A percentile compares a stretch with the other conserved stretches of the same genome.
These are phyloP conservation scores for Amaranthus tricolor DNA, from an alignment of 179 eudicot genomes.

Conservation along the genomic window DNA sequence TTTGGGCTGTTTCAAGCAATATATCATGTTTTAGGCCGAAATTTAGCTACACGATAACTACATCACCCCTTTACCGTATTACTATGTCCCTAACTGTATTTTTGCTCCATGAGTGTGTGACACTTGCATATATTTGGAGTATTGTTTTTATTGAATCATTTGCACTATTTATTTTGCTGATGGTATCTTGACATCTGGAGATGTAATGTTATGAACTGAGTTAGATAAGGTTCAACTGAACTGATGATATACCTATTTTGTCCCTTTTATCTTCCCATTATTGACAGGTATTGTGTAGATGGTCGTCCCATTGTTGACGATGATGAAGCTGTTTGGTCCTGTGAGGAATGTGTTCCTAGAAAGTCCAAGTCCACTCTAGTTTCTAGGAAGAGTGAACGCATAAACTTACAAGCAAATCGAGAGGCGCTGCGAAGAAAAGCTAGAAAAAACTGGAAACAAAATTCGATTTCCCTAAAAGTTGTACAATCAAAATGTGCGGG, in stretches of 20 bases:
- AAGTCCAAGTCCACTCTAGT: neutral
- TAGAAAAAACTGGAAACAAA: slow-evolving; percentile 12
- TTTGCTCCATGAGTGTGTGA: neutral
- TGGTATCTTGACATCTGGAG: neutral
- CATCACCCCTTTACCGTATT: neutral
- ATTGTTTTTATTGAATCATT: neutral
- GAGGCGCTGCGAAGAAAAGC: slow-evolving; percentile 8
- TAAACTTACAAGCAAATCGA: slow-evolving; percentile 5
- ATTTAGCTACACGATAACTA: no score
- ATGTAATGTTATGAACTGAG: neutral
- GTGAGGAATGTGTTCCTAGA: slow-evolving; percentile 38
- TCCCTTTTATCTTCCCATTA: neutral
- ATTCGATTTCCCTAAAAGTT: neutral
- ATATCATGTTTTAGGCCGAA: no score
- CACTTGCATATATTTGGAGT: neutral
- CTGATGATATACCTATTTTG: neutral
- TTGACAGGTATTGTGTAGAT: slow-evolving; percentile 38
- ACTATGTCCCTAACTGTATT: no score
- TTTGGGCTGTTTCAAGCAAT: no score
- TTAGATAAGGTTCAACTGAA: neutral
- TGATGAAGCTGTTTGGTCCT: slow-evolving; percentile 31
- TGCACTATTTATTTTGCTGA: neutral
- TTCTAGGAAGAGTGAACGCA: slow-evolving; percentile 24
- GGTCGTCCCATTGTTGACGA: slow-evolving; percentile 26
- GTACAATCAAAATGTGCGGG: neutral